Percentiles rank a stretch among this genome's conserved stretches.
These are phyloP conservation scores for Xylaria nigripes DNA, from an alignment of 495 filamentous ascomycete genomes.

Conservation along the genomic window DNA sequence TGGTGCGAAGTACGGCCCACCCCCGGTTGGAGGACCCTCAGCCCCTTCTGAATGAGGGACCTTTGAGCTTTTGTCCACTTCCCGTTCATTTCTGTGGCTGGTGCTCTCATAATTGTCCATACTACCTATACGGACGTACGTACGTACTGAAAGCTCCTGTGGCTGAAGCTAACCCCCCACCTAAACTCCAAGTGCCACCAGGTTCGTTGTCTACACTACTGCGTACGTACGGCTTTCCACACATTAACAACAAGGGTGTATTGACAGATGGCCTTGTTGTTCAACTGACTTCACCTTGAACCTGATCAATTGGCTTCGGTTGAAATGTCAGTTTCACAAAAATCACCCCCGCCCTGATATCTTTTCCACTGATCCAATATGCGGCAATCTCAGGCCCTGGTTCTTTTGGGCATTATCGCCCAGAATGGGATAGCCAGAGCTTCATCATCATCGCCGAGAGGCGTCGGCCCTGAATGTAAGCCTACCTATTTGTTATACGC, in stretches of 20 bases:
- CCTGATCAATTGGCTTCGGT: not conserved
- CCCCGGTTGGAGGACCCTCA: no score
- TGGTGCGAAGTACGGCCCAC: no score
- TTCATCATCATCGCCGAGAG: slow-evolving; percentile 24
- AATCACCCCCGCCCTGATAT: not conserved
- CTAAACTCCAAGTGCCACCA: no score
- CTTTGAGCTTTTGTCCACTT: no score
- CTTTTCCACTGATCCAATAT: slow-evolving; percentile 14
- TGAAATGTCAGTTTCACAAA: slow-evolving; percentile 8
- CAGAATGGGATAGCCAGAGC: slow-evolving; percentile 21
- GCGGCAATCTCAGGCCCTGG: slow-evolving; percentile 26
- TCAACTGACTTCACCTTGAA: not conserved
- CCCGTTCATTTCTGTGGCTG: no score
- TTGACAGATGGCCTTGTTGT: not conserved
- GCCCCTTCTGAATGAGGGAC: no score
- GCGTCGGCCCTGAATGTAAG: slow-evolving; percentile 32
- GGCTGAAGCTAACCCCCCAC: no score
- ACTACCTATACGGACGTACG: no score
- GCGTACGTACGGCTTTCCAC: not conserved
- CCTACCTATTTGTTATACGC: not conserved
- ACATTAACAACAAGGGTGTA: not conserved
- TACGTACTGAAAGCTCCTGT: no score
- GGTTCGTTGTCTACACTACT: no score
- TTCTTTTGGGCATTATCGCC: slow-evolving; percentile 28
- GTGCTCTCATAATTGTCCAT: no score